Base-by-base conservation (phyloP, 768 basidiomycete species). In the Chiua virens region DNA sequence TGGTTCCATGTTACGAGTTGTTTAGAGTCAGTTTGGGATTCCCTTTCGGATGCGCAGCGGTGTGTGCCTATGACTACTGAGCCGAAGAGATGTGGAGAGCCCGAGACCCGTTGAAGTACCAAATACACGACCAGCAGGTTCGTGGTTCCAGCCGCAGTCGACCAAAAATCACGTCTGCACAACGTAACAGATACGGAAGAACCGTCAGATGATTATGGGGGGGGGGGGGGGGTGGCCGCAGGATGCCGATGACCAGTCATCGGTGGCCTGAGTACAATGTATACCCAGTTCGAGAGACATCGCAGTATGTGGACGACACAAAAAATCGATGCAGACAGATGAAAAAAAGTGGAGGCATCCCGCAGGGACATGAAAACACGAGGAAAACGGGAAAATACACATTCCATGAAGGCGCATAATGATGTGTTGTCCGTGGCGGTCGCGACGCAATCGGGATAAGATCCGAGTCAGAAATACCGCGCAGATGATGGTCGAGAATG, bases 231-330 rank as follows among this genome's bases (percentile, higher is more conserved):
- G 54, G 55, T 23, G 47, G 14, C 32, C 49, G 14, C 23, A 49
- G 46, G 34, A 15, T 32, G 40, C 44, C 35, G 42, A 38, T 5
- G 13, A 23, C 41, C 45, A 36, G 49, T 5, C 15, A 42, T 28
- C 55, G 57, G 64, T 20, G 47, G n/a, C 11, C 55, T 49, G 63
- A 41, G 43, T 40, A 27, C 3, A 8, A 2, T 32, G n/a, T 10
- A 53, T 53, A 52, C 27, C 53, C 30, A 30, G 30, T 13, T 10
- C 27, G 27, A 28, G 27, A 23, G 42, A 11, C 4, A 34, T 23
- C 25, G 37, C 42, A 25, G 41, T 28, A 25, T 36, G 47, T 15
- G 34, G 9, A 28, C 10, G 27, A 27, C 32, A 46, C 23, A n/a
- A 27, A 36, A 27, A n/a, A n/a, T 44, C 42, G 28, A 22, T 8